Evolutionary conservation across 257 asterid genomes (phyloP), one percentile per base, ranked within the genome.

Genomic region (Cynanchum wilfordii): DNA sequence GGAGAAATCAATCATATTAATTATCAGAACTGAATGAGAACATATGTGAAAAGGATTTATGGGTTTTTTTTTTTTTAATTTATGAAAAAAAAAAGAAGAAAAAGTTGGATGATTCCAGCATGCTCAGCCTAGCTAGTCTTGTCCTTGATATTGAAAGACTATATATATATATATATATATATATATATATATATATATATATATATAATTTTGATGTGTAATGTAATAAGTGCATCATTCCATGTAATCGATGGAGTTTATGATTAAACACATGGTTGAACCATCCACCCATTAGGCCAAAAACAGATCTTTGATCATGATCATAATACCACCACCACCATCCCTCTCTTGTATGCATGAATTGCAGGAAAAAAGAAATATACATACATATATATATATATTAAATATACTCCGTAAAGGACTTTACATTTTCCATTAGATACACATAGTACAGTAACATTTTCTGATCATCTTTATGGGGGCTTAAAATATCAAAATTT

Each of bases 241-340:
- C 13, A 73, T 70, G 62, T 25, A 50, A 59, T 38, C 64, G 45
- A 24, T 33, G 45, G n/a, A 50, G n/a, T 15, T 13, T 50, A 50
- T 50, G 55, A 50, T 50, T 50, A 50, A 38, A 69, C 69, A 50
- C 44, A 30, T 78, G 63, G 36, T 63, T 64, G 70, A 29, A 55
- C 58, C 66, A 74, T 70, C 70, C 30, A 11, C 27, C 7, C 57
- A 40, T 47, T 3, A 19, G 56, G 22, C 7, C 56, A 50, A 50
- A 47, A 11, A 50, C 56, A 17, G 50, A 36, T 17, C 49, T 63
- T 33, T 62, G 20, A 51, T 51, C 24, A 51, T 51, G 47, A 30
- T 63, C 68, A 36, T 36, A 60, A 42, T 29, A 60, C 19, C 38
- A 33, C 38, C 38, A 33, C 38, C 38, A 33, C 12, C 4, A 11